Conservation (phyloP, 768 basidiomycete species). For the Auricularia sp. region DNA sequence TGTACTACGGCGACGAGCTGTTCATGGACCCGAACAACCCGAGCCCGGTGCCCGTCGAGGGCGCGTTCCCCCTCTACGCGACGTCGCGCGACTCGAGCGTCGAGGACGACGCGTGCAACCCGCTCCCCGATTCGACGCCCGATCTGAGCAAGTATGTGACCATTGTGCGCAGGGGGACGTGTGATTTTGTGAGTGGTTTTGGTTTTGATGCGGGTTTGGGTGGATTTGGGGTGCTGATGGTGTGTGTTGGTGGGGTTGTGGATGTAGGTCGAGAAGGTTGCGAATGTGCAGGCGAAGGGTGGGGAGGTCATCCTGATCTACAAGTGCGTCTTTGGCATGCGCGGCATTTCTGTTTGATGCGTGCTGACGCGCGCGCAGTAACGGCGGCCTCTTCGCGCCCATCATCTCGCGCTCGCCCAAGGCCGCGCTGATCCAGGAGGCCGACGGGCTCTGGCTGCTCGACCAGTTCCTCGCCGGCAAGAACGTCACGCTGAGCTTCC, state of each 20-base stretch:
- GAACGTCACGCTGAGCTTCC: conserved; percentile 2
- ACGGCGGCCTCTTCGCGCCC: conserved; percentile 3
- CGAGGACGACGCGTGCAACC: conserved; percentile 20
- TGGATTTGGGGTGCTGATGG: no score
- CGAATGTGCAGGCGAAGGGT: conserved; percentile 13
- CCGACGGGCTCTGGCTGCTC: conserved; percentile 6
- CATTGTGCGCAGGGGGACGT: conserved; percentile 23
- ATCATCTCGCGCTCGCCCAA: conserved; percentile 2
- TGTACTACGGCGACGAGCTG: not conserved
- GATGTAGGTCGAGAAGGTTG: conserved; percentile 14
- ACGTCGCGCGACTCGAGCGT: conserved; percentile 17
- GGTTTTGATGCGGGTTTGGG: no score
- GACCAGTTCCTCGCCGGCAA: conserved; percentile 1
- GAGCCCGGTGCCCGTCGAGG: conserved; percentile 13
- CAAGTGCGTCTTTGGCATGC: no score
- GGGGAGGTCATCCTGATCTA: conserved; percentile 7
- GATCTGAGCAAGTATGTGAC: conserved; percentile 21
- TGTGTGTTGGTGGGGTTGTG: not conserved
- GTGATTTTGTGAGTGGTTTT: conserved; percentile 8
- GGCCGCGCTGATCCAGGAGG: conserved; percentile 8
- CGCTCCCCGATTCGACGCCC: conserved; percentile 16
- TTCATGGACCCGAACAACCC: conserved; percentile 13
- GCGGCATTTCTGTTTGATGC: no score
- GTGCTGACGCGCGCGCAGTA: not conserved
- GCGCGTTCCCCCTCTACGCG: conserved; percentile 20